A percentile compares a stretch with the other conserved stretches of the same genome.
Conservation (phyloP, 345 rosid species). For the Dipteronia sinensis region DNA sequence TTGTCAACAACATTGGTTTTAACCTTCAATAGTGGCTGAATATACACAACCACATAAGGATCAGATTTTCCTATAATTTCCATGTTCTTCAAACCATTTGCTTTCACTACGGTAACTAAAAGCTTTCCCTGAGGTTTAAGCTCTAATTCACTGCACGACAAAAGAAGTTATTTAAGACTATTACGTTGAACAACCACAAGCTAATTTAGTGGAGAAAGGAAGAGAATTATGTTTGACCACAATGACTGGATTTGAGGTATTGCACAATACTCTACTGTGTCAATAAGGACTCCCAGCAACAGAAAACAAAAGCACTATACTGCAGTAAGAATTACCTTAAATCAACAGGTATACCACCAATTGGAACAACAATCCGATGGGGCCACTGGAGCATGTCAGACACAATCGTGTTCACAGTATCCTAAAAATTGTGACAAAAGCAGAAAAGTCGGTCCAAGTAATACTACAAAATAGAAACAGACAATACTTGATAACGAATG, state of each 20-base stretch:
- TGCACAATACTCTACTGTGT: background rate
- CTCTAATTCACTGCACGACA: slow-evolving; percentile 79
- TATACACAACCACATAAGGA: slow-evolving; percentile 75
- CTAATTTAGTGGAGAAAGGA: background rate
- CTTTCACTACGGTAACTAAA: slow-evolving; percentile 65
- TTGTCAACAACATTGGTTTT: slow-evolving; percentile 81
- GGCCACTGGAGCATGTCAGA: slow-evolving; percentile 99
- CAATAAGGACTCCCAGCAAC: background rate
- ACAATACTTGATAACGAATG: background rate
- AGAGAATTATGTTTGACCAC: background rate
- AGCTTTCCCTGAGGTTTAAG: slow-evolving; percentile 96
- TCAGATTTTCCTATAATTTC: slow-evolving; percentile 99
- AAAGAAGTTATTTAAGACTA: background rate
- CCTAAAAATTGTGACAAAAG: slow-evolving; percentile 47
- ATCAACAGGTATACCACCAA: slow-evolving; percentile 93
- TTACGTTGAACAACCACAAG: background rate
- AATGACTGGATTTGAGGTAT: background rate
- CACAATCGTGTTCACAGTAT: slow-evolving; percentile 83
- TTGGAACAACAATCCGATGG: slow-evolving; percentile 95
- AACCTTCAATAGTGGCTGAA: slow-evolving; percentile 85
- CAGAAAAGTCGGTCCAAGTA: slow-evolving; percentile 4
- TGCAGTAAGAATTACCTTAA: slow-evolving; percentile 48
- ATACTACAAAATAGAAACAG: slow-evolving; percentile 4
- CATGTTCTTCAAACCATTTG: slow-evolving; percentile 91
- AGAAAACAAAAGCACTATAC: slow-evolving; percentile 4